phyloP scores from a whole-genome alignment of 352 stramenopile genomes.

The Phytopythium chamaehyphon region DNA sequence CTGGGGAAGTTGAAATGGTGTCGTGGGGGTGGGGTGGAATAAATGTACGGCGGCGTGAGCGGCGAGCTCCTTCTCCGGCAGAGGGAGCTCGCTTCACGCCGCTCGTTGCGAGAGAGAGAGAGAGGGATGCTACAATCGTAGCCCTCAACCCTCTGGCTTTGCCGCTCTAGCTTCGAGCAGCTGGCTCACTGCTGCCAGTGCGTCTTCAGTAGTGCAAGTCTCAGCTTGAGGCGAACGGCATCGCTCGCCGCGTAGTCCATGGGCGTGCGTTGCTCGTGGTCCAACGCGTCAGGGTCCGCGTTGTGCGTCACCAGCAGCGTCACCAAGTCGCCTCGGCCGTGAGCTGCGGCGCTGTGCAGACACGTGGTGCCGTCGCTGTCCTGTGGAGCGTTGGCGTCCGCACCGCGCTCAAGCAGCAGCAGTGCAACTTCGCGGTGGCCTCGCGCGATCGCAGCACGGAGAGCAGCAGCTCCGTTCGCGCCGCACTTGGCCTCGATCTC shows the following conservation, averaged over 20 bases:
- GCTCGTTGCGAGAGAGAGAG: not conserved
- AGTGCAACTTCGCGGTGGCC: constrained; percentile 29
- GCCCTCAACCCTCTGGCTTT: not conserved
- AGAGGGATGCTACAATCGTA: not conserved
- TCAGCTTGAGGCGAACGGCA: constrained; percentile 39
- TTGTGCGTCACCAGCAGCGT: constrained; percentile 28
- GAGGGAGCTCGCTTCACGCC: not conserved
- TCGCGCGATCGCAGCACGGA: constrained; percentile 43
- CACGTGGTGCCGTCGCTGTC: constrained; percentile 35
- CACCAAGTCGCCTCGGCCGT: constrained; percentile 33
- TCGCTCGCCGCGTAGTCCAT: constrained; percentile 45
- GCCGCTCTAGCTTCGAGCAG: not conserved
- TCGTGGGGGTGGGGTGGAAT: too few relatives aligned
- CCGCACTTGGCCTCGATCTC: constrained; percentile 37
- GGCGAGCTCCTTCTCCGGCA: too few relatives aligned
- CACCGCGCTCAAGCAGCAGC: constrained; percentile 33
- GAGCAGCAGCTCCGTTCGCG: constrained; percentile 36
- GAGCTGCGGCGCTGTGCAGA: constrained; percentile 44
- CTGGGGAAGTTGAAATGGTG: too few relatives aligned
- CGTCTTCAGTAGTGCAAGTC: constrained; percentile 45
- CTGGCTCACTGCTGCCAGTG: constrained; percentile 35
- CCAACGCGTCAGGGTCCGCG: constrained; percentile 31
- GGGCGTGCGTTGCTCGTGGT: constrained; percentile 27
- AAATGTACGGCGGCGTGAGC: too few relatives aligned
- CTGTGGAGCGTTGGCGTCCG: constrained; percentile 36